Base-by-base conservation (phyloP, 2,329 filamentous ascomycete species). In the Penicillium sp. region DNA sequence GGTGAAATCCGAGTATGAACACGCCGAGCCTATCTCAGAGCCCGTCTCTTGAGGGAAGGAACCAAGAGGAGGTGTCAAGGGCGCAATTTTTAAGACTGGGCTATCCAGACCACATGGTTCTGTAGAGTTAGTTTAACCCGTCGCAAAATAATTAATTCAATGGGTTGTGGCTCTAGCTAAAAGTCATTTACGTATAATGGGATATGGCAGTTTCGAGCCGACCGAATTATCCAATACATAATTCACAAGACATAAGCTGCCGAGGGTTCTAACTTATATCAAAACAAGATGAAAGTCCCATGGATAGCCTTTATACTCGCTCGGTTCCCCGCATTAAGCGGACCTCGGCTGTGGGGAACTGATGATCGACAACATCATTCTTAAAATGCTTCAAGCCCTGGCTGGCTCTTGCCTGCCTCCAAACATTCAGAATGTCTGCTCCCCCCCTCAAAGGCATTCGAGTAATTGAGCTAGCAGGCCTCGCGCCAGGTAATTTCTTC, bases 401-500 rank as follows among this genome's bases (percentile, higher is more conserved):
- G 21, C 31, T 25, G 14, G 21, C 27, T 27, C 13, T 47, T 45
- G n/a, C 26, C 29, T 21, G 35, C 19, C 25, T 10, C 14, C 16
- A 26, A 37, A 13, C 25, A 27, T 16, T 47, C 31, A n/a, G 35
- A 53, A 71, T 70, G 67, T 55, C 61, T 25, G 26, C 59, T 39
- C 61, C 77, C 42, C 83, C 85, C 5, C 76, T 89, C 29, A 74
- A 78, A 13, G 85, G 84, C 62, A 73, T 88, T 54, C 80, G 82
- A n/a, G 86, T 88, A 5, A 78, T 89, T 39, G 87, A 89, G 69
- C 84, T 89, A 64, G 86, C 84, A 25, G 86, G 86, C 27, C 76
- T 89, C 23, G 87, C 87, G 16, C 87, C 87, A 64, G 85, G 85
- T 86, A 71, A 23, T 71, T 58, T 7, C 14, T 19, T 6, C 19